Evolutionary conservation across 441 rosid genomes (phyloP).

Genomic region (Populus tomentosa): DNA sequence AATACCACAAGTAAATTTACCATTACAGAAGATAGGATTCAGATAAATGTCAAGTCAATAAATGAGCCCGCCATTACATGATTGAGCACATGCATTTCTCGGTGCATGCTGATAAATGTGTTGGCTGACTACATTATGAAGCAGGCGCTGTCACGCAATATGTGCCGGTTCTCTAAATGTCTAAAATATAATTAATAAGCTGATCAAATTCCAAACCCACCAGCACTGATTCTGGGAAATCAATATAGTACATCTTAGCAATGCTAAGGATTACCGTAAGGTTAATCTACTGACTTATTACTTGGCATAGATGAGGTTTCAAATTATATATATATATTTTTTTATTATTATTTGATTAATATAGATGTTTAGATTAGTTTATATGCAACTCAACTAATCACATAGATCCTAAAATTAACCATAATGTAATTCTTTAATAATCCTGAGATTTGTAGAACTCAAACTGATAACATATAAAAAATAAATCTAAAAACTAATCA

Average conservation of each 20-base stretch:
- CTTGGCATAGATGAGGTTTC: too few relatives aligned
- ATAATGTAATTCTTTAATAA: too few relatives aligned
- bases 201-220: not conserved
- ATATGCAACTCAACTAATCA: fast-evolving
- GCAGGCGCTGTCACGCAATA: not conserved
- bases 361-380: fast-evolving
- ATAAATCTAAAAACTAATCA: too few relatives aligned
- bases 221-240: not conserved
- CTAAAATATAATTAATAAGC: not conserved
- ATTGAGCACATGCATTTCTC: not conserved
- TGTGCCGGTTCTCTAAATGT: not conserved
- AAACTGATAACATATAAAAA: too few relatives aligned
- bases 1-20: too few relatives aligned
- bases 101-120: not conserved
- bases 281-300: too few relatives aligned
- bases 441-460: too few relatives aligned
- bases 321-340: too few relatives aligned
- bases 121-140: not conserved
- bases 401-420: fast-evolving
- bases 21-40: not conserved
- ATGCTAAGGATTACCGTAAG: not conserved
- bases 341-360: too few relatives aligned
- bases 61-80: not conserved
- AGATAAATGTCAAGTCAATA: not conserved
- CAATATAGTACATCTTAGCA: not conserved